Evolutionary conservation across 768 basidiomycete species (phyloP).

Genomic region (Phylloporus sp.): DNA sequence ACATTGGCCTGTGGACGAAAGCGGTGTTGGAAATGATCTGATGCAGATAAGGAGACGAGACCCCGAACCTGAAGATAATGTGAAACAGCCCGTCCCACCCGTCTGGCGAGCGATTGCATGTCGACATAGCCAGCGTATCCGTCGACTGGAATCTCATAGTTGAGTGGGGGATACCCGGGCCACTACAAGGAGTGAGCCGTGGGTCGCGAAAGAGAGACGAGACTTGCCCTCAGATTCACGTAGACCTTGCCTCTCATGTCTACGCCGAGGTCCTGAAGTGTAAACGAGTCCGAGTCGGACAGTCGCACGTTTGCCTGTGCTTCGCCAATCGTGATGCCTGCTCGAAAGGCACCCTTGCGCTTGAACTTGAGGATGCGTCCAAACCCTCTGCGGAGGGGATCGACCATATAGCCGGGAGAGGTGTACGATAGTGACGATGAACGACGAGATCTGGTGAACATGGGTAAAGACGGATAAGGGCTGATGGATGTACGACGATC

Average conservation of each 20-base stretch:
- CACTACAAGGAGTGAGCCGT: slow-evolving; percentile 41
- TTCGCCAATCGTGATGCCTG: slow-evolving; percentile 63
- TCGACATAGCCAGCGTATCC: slow-evolving; percentile 60
- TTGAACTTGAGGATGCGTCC: slow-evolving; percentile 64
- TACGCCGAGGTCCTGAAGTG: slow-evolving; percentile 60
- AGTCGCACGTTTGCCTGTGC: slow-evolving; percentile 61
- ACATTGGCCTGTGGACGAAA: slow-evolving; percentile 49
- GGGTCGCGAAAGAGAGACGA: neutral
- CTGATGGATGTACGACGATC: slow-evolving; percentile 19
- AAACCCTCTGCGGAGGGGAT: slow-evolving; percentile 46
- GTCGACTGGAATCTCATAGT: slow-evolving; percentile 71
- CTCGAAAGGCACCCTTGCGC: slow-evolving; percentile 60
- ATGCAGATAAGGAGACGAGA: slow-evolving; percentile 10
- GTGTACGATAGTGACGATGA: slow-evolving; percentile 38
- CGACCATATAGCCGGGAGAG: slow-evolving; percentile 33
- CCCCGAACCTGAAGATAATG: slow-evolving; percentile 77
- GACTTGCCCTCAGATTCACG: slow-evolving; percentile 55
- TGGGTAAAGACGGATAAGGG: slow-evolving; percentile 21
- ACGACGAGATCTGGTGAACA: slow-evolving; percentile 30
- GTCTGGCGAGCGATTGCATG: slow-evolving; percentile 61
- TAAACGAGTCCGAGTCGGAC: slow-evolving; percentile 59
- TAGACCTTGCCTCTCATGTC: slow-evolving; percentile 55
- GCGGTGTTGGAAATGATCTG: slow-evolving; percentile 7
- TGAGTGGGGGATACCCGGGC: slow-evolving; percentile 64
- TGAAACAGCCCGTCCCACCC: slow-evolving; percentile 64